These are phyloP conservation scores for Arthromyces matolae DNA, from an alignment of 768 basidiomycete species.

Conservation along the genomic window DNA sequence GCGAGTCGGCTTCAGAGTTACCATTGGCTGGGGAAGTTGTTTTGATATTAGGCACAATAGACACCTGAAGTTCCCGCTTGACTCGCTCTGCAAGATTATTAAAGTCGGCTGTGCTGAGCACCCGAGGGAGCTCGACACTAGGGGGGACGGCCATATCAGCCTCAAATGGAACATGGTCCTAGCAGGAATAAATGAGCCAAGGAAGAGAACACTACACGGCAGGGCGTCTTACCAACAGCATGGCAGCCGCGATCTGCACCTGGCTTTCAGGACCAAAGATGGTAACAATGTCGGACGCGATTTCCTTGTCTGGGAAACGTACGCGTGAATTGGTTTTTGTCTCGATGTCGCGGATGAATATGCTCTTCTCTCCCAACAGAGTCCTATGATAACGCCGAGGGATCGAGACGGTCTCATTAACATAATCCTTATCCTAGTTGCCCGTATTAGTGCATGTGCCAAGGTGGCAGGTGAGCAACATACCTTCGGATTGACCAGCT, in stretches of 20 bases:
- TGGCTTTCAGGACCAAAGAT: constrained; percentile 97
- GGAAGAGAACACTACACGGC: not conserved
- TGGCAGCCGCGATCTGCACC: constrained; percentile 93
- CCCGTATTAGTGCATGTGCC: not conserved
- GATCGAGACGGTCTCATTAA: constrained; percentile 89
- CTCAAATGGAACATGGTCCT: constrained; percentile 97
- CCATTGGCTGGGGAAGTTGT: constrained; percentile 43
- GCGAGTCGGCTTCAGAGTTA: constrained; percentile 45
- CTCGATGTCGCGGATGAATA: constrained; percentile 97
- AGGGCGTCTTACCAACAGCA: constrained; percentile 78
- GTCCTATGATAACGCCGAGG: constrained; percentile 95
- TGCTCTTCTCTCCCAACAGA: constrained; percentile 90
- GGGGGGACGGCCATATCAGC: constrained; percentile 91
- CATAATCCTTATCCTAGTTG: constrained; percentile 90
- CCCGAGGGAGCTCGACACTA: constrained; percentile 68
- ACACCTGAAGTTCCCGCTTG: constrained; percentile 92
- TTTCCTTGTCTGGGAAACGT: constrained; percentile 90
- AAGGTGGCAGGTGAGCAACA: constrained; percentile 15
- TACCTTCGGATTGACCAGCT: constrained; percentile 94
- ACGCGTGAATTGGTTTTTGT: constrained; percentile 92
- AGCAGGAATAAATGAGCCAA: constrained; percentile 7
- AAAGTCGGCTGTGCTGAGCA: constrained; percentile 81
- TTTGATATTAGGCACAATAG: constrained; percentile 80
- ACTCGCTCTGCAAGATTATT: constrained; percentile 81
- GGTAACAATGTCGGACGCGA: constrained; percentile 90